Conservation (phyloP, 176 grass and related monocot species). For the Alopecurus myosuroides region DNA sequence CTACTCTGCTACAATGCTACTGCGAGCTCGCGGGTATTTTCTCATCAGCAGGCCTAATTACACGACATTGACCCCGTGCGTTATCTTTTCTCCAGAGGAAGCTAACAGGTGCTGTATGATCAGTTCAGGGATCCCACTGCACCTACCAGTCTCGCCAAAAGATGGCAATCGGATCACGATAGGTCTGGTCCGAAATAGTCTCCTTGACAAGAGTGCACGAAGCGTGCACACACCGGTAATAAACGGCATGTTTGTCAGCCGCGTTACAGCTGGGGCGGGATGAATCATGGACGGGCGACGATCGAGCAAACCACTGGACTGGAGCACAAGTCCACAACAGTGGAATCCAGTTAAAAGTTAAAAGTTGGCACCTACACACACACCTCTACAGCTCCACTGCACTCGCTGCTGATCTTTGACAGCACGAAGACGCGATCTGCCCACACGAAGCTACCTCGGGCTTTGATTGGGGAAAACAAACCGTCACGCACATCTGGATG, state of each 20-base stretch:
- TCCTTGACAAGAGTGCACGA: not conserved
- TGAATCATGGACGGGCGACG: not conserved
- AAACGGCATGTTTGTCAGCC: not conserved
- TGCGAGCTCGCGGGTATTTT: not conserved
- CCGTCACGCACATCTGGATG: slow-evolving; percentile 3
- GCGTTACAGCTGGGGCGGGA: not conserved
- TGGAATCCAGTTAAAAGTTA: slow-evolving; percentile 26
- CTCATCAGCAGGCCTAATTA: not conserved
- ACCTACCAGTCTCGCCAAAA: not conserved
- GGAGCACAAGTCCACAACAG: not conserved
- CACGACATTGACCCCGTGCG: not conserved
- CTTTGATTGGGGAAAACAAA: slow-evolving; percentile 26
- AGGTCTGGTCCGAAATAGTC: not conserved
- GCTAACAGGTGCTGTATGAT: not conserved
- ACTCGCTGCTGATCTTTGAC: not conserved
- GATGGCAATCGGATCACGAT: not conserved
- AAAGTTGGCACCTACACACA: slow-evolving; percentile 4
- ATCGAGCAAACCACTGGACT: slow-evolving; percentile 16
- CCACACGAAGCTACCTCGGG: not conserved
- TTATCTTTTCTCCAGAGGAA: not conserved
- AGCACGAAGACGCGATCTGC: not conserved
- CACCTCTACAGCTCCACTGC: not conserved
- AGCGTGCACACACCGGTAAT: not conserved
- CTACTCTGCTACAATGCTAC: not conserved
- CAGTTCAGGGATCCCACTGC: not conserved